Conservation (phyloP, 2,329 filamentous ascomycete species). For the Cercospora sp. region DNA sequence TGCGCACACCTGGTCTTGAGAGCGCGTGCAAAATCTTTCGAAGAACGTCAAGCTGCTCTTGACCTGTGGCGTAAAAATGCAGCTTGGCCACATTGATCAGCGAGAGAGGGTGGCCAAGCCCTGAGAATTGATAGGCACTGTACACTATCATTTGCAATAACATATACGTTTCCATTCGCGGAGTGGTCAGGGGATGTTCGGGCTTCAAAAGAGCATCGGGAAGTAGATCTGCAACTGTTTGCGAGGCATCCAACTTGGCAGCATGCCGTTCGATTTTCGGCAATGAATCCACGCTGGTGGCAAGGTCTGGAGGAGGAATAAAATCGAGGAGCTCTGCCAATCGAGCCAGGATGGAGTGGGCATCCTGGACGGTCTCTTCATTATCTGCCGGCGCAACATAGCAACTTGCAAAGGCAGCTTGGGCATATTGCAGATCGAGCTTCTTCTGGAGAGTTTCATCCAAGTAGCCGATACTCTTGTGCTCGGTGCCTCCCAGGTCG, state of each 20-base stretch:
- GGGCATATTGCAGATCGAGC: slow-evolving; percentile 65
- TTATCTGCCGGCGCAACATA: slow-evolving; percentile 66
- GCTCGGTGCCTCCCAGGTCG: slow-evolving; percentile 60
- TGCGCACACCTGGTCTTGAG: slow-evolving; percentile 45
- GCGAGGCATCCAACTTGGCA: slow-evolving; percentile 38
- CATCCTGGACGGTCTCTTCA: slow-evolving; percentile 58
- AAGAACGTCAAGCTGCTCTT: slow-evolving; percentile 64
- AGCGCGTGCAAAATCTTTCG: slow-evolving; percentile 60
- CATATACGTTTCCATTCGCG: slow-evolving; percentile 56
- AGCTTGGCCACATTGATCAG: slow-evolving; percentile 57
- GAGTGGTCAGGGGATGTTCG: slow-evolving; percentile 66
- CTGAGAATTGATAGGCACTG: slow-evolving; percentile 48
- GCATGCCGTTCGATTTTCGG: slow-evolving; percentile 45
- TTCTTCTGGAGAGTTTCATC: slow-evolving; percentile 61
- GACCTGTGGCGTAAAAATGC: slow-evolving; percentile 61
- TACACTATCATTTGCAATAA: slow-evolving; percentile 64
- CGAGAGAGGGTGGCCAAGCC: slow-evolving; percentile 45
- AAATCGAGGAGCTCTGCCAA: slow-evolving; percentile 62
- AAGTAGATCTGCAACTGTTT: slow-evolving; percentile 38
- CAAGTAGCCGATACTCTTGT: slow-evolving; percentile 56
- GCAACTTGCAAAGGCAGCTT: slow-evolving; percentile 65
- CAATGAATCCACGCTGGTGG: slow-evolving; percentile 44
- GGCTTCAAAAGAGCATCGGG: slow-evolving; percentile 55
- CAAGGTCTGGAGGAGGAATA: slow-evolving; percentile 55
- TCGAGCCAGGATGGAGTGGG: slow-evolving; percentile 62